Percentiles rank a stretch among this genome's conserved stretches.
phyloP scores from a whole-genome alignment of 345 rosid genomes.

The Murraya koenigii region DNA sequence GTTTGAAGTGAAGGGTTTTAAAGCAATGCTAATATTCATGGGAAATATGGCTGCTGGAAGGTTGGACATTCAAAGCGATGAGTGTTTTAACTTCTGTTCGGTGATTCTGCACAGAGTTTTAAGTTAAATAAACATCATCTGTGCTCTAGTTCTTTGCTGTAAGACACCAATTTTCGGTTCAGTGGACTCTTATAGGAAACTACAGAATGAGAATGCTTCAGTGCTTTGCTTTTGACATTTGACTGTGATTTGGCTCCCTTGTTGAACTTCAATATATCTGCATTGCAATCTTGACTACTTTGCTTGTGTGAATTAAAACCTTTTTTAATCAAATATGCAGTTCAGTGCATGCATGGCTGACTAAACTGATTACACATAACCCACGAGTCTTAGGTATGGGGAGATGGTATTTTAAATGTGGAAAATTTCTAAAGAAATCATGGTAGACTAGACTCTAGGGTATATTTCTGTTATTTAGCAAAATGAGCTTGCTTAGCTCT shows the following conservation, averaged over 20 bases:
- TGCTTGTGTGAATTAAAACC: background rate
- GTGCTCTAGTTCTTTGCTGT: constrained; percentile 15
- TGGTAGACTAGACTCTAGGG: background rate
- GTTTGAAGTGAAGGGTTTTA: constrained; percentile 16
- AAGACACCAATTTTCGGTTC: constrained; percentile 20
- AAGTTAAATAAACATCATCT: constrained; percentile 25
- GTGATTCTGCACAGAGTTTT: constrained; percentile 17
- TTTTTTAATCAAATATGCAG: background rate
- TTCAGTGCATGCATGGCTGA: background rate
- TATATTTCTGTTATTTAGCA: background rate
- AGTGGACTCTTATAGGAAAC: constrained; percentile 20
- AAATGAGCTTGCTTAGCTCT: background rate
- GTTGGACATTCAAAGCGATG: constrained; percentile 17
- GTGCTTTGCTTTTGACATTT: background rate
- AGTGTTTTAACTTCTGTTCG: constrained; percentile 12
- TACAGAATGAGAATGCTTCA: constrained; percentile 19
- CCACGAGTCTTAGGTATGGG: background rate
- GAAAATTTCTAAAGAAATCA: no score
- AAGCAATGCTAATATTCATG: constrained; percentile 10
- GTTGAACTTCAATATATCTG: background rate
- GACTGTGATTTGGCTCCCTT: constrained; percentile 9
- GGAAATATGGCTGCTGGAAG: constrained; percentile 15
- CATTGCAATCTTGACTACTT: constrained; percentile 5
- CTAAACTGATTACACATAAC: background rate
- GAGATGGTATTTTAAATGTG: background rate